These are phyloP conservation scores for Penicillium bialowiezense DNA, from an alignment of 495 filamentous ascomycete species.

Conservation along the genomic window DNA sequence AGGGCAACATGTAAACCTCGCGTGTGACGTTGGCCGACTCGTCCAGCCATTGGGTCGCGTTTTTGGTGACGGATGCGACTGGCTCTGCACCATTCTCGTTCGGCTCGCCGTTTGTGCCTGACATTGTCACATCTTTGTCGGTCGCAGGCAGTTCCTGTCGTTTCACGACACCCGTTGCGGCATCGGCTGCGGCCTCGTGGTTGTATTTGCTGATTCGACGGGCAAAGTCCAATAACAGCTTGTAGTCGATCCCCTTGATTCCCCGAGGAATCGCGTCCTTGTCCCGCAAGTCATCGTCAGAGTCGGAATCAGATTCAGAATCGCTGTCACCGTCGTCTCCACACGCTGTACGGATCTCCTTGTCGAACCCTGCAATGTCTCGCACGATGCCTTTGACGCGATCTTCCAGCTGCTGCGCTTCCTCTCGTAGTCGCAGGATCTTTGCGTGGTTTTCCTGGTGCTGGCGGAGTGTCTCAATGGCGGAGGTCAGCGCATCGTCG, in stretches of 20 bases:
- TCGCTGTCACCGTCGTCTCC: slow-evolving; percentile 33
- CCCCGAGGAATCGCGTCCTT: slow-evolving; percentile 1
- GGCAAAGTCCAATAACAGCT: slow-evolving; percentile 43
- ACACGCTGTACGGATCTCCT: slow-evolving; percentile 33
- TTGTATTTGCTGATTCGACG: slow-evolving; percentile 50
- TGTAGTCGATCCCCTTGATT: slow-evolving; percentile 43
- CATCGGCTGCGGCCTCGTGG: slow-evolving; percentile 44
- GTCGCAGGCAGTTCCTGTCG: slow-evolving; percentile 11
- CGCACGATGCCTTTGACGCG: slow-evolving; percentile 41
- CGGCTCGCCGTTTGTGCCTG: slow-evolving; percentile 25
- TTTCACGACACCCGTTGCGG: slow-evolving; percentile 26
- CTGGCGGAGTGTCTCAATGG: slow-evolving; percentile 37
- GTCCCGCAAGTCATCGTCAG: slow-evolving; percentile 17
- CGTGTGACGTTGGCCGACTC: slow-evolving; percentile 42
- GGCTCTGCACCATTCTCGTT: slow-evolving; percentile 28
- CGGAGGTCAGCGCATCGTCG: slow-evolving; percentile 39
- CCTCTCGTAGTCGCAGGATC: slow-evolving; percentile 35
- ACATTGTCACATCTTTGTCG: slow-evolving; percentile 31
- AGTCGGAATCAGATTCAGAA: slow-evolving; percentile 24
- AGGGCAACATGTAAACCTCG: slow-evolving; percentile 46
- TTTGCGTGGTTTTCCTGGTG: slow-evolving; percentile 45
- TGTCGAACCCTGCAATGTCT: slow-evolving; percentile 38
- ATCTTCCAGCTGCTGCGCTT: slow-evolving; percentile 38
- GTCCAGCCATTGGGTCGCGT: slow-evolving; percentile 46
- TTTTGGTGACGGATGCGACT: slow-evolving; percentile 41